Conservation (phyloP, 1,284 basidiomycete species). For the Ustanciosporium gigantosporum region DNA sequence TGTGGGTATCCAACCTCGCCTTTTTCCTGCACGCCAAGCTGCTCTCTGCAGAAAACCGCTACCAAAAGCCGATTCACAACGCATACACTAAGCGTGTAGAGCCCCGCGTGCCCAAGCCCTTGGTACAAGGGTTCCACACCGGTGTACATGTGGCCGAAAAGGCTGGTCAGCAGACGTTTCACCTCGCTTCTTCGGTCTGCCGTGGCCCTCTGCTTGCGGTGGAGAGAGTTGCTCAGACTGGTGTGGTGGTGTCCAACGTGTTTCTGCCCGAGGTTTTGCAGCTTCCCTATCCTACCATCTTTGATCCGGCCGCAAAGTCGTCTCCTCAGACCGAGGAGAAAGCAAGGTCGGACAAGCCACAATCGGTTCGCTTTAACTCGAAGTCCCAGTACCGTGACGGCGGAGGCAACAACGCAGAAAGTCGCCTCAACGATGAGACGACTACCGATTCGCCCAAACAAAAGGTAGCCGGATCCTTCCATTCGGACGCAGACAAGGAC, state of each 20-base stretch:
- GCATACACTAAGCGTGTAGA: constrained; percentile 11
- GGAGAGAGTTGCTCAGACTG: constrained; percentile 20
- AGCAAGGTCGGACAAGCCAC: background rate
- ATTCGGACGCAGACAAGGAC: background rate
- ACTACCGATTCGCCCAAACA: background rate
- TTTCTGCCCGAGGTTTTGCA: constrained; percentile 21
- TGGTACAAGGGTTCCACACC: constrained; percentile 25
- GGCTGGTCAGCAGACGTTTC: constrained; percentile 7
- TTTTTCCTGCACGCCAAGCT: constrained; percentile 30
- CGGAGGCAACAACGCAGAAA: no score
- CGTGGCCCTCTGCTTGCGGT: constrained; percentile 16
- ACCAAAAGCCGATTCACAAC: constrained; percentile 4
- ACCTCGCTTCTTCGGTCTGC: constrained; percentile 9
- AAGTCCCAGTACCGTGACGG: no score
- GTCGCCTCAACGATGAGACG: background rate
- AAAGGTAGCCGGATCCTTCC: background rate
- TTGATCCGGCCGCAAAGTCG: background rate
- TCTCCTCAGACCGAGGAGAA: background rate
- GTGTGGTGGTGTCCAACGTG: constrained; percentile 16
- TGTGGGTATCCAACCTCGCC: constrained; percentile 24
- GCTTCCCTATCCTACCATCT: constrained; percentile 32
- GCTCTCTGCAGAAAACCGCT: constrained; percentile 11
- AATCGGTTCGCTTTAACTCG: no score
- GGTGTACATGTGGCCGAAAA: constrained; percentile 18
- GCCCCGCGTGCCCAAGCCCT: constrained; percentile 18